Percentiles rank a stretch among this genome's conserved stretches.
phyloP scores from a whole-genome alignment of 768 basidiomycete species.

The Amanita muscaria region DNA sequence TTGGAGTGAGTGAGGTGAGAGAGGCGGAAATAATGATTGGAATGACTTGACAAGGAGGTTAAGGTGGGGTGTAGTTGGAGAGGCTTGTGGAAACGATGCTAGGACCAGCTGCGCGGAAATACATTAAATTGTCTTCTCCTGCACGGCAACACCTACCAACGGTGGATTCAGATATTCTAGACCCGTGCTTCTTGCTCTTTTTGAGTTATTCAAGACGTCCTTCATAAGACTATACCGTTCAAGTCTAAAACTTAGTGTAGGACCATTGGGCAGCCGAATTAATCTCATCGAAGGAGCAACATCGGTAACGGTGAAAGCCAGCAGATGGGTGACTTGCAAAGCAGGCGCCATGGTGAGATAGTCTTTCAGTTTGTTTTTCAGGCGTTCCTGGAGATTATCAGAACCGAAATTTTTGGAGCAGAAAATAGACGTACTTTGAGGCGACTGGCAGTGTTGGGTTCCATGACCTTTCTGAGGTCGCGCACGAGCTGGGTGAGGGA shows the following conservation, averaged over 20 bases:
- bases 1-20: slow-evolving; percentile 69
- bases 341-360: slow-evolving; percentile 88
- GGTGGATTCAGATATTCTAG: slow-evolving; percentile 90
- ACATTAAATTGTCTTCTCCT: neutral
- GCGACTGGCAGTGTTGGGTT: slow-evolving; percentile 92
- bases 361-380: slow-evolving; percentile 86
- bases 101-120: slow-evolving; percentile 66
- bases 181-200: slow-evolving; percentile 65
- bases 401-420: neutral
- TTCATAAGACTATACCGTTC: slow-evolving; percentile 90
- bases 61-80: slow-evolving; percentile 70
- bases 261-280: slow-evolving; percentile 80
- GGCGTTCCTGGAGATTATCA: slow-evolving; percentile 60
- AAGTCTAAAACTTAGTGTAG: slow-evolving; percentile 87
- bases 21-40: slow-evolving; percentile 92
- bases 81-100: slow-evolving; percentile 73
- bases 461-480: slow-evolving; percentile 93
- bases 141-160: slow-evolving; percentile 44
- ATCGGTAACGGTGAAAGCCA: slow-evolving; percentile 85
- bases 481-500: slow-evolving; percentile 84
- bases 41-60: slow-evolving; percentile 92
- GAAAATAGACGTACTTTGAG: slow-evolving; percentile 51
- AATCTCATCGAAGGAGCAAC: slow-evolving; percentile 82
- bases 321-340: slow-evolving; percentile 83
- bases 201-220: slow-evolving; percentile 61